Conservation (phyloP, 2,329 filamentous ascomycete species). For the Fusarium siculi region DNA sequence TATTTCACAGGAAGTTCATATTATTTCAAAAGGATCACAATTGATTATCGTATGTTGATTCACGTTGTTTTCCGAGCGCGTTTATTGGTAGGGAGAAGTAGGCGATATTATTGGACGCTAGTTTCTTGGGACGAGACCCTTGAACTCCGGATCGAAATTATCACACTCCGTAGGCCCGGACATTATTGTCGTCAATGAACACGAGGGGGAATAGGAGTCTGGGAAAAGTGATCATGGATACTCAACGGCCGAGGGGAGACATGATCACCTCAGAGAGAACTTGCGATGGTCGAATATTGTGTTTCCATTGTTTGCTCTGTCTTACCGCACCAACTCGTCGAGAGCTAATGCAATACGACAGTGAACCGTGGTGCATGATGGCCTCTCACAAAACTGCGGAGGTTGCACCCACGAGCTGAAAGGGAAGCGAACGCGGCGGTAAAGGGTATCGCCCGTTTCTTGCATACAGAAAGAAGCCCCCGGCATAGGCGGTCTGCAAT, state of each 20-base stretch:
- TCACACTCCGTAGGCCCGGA: neutral
- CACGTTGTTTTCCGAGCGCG: conserved; percentile 28
- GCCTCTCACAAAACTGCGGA: conserved; percentile 15
- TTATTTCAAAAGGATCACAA: neutral
- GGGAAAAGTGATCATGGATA: neutral
- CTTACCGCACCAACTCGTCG: neutral
- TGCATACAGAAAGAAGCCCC: conserved; percentile 11
- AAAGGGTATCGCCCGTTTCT: conserved; percentile 23
- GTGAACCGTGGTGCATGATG: conserved; percentile 5
- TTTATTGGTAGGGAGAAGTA: conserved; percentile 24
- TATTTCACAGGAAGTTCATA: neutral
- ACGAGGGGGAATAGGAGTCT: neutral
- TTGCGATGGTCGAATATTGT: neutral
- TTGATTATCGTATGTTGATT: conserved; percentile 6
- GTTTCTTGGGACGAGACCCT: conserved; percentile 21
- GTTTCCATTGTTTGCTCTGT: neutral
- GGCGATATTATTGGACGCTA: conserved; percentile 6
- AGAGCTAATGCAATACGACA: conserved; percentile 16
- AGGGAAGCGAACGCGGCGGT: conserved; percentile 7
- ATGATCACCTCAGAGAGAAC: neutral
- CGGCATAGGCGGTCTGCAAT: conserved; percentile 11
- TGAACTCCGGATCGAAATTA: conserved; percentile 9
- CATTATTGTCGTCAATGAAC: neutral
- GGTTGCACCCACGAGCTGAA: conserved; percentile 13
- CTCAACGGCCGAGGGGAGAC: neutral